Percentiles rank a stretch among this genome's conserved stretches.
phyloP scores from a whole-genome alignment of 495 filamentous ascomycete species.

The Podospora pseudoanserina region DNA sequence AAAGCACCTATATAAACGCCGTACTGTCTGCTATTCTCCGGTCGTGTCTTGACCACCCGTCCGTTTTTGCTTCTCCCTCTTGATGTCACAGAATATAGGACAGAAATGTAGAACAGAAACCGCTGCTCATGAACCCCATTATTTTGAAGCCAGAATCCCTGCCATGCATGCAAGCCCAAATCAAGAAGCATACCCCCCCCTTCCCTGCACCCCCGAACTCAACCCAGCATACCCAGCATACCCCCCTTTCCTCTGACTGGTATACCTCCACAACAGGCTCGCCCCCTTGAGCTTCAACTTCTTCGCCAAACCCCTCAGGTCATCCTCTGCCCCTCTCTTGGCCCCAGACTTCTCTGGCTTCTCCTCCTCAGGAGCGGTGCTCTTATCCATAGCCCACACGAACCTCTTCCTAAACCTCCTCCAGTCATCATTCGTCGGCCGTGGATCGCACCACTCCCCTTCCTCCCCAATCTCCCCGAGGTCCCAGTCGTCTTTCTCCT shows the following conservation, averaged over 20 bases:
- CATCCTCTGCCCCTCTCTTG: slow-evolving; percentile 3
- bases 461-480: slow-evolving; percentile 17
- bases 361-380: slow-evolving; percentile 11
- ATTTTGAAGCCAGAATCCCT: neutral
- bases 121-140: neutral
- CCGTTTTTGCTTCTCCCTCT: neutral
- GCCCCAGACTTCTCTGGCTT: slow-evolving; percentile 5
- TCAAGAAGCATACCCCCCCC: neutral
- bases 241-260: slow-evolving; percentile 7
- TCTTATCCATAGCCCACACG: slow-evolving; percentile 28
- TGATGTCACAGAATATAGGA: neutral
- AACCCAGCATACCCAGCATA: neutral
- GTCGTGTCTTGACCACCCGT: neutral
- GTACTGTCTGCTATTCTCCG: neutral
- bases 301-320: neutral
- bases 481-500: slow-evolving; percentile 33
- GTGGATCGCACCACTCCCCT: slow-evolving; percentile 39
- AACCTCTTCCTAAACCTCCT: slow-evolving; percentile 37
- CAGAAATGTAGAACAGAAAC: neutral
- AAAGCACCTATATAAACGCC: neutral
- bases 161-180: neutral
- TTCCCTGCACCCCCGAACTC: neutral
- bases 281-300: slow-evolving; percentile 33
- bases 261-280: slow-evolving; percentile 38
- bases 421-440: slow-evolving; percentile 42